Conservation (phyloP, 1,139 yeast species). For the Wickerhamomyces sp. region DNA sequence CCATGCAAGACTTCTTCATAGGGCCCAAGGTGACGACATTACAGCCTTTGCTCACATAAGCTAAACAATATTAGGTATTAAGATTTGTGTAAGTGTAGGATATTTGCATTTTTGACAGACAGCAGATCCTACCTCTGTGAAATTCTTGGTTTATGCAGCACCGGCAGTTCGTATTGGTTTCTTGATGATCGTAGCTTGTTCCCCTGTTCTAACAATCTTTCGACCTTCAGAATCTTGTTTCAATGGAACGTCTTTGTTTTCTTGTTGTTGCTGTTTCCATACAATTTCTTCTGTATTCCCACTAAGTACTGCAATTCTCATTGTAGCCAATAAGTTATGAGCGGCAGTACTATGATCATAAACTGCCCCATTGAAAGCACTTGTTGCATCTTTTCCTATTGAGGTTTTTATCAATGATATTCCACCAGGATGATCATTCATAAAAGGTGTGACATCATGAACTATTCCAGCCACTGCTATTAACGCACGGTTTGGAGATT, state of each 20-base stretch:
- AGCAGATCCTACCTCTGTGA: background rate
- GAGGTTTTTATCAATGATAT: constrained; percentile 53
- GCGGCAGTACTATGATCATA: constrained; percentile 75
- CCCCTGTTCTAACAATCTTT: constrained; percentile 53
- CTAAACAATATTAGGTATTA: no score
- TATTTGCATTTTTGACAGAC: no score
- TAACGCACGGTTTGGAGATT: constrained; percentile 31
- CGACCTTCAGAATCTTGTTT: constrained; percentile 47
- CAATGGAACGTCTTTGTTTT: constrained; percentile 49
- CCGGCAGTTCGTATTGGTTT: constrained; percentile 24
- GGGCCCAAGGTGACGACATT: no score
- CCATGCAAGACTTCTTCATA: no score
- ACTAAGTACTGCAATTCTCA: constrained; percentile 69
- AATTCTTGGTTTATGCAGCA: constrained; percentile 16
- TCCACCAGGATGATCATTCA: constrained; percentile 74
- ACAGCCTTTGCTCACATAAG: no score
- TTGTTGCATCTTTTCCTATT: constrained; percentile 68
- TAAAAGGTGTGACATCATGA: constrained; percentile 69
- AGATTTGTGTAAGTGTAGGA: no score
- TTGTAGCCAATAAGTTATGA: constrained; percentile 62
- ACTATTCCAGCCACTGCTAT: constrained; percentile 53
- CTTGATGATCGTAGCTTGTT: constrained; percentile 43
- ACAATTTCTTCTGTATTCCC: constrained; percentile 82
- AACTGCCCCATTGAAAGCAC: constrained; percentile 71
- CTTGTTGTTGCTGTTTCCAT: constrained; percentile 62